Evolutionary conservation across 495 filamentous ascomycete species (phyloP).

Genomic region (Tuber umbilicatum): DNA sequence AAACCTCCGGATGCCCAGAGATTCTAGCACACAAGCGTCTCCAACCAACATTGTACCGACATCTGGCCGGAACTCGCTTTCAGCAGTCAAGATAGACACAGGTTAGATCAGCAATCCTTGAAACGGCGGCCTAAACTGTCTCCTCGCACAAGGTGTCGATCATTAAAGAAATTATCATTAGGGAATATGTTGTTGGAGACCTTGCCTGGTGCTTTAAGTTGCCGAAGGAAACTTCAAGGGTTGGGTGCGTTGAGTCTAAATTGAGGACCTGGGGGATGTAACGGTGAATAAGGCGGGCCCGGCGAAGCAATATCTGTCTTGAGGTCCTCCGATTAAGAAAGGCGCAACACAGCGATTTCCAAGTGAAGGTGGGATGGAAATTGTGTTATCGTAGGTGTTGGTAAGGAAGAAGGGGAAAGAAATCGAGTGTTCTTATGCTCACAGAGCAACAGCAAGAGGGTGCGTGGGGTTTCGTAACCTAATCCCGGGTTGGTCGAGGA

Average conservation of each 20-base stretch:
- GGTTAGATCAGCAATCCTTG: not conserved
- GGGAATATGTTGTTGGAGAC: not conserved
- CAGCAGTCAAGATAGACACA: not conserved
- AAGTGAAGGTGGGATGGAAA: not conserved
- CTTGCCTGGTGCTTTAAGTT: not conserved
- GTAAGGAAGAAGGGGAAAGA: not conserved
- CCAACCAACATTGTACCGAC: not conserved
- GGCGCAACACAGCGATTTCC: not conserved
- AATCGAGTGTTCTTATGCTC: not conserved
- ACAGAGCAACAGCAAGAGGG: not conserved
- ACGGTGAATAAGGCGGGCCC: not conserved
- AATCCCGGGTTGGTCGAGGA: not conserved
- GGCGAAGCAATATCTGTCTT: not conserved
- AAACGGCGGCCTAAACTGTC: not conserved
- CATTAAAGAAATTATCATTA: not conserved
- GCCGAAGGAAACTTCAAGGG: not conserved
- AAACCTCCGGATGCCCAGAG: not conserved
- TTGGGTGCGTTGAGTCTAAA: not conserved
- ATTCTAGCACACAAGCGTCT: not conserved
- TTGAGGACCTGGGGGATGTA: not conserved
- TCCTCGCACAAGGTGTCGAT: not conserved
- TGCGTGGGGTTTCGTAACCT: not conserved
- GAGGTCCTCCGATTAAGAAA: not conserved
- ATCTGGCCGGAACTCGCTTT: not conserved
- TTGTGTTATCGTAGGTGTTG: not conserved